phyloP scores from a whole-genome alignment of 305 asterid genomes.

The Fraxinus paxiana region DNA sequence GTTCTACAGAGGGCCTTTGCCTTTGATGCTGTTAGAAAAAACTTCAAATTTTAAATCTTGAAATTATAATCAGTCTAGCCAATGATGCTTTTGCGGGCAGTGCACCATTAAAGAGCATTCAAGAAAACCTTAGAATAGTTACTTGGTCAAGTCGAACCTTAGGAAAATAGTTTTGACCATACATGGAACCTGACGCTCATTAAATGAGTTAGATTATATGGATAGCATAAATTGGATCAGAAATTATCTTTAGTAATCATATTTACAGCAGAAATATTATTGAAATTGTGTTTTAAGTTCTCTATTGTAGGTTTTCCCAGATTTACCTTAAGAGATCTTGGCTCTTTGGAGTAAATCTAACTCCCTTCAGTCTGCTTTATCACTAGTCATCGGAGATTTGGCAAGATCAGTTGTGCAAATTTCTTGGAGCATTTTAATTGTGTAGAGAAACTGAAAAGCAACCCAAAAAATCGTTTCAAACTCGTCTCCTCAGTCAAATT shows the following conservation, averaged over 20 bases:
- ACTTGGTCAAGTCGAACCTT: neutral
- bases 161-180: neutral
- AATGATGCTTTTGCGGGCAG: neutral
- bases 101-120: neutral
- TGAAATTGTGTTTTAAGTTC: neutral
- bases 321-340: neutral
- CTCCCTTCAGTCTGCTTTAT: neutral
- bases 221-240: neutral
- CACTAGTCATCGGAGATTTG: neutral
- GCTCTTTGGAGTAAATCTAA: neutral
- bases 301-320: neutral
- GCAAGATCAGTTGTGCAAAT: neutral
- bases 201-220: neutral
- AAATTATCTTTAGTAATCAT: neutral
- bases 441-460: neutral
- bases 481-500: neutral
- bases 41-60: neutral
- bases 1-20: neutral
- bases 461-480: neutral
- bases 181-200: neutral
- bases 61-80: neutral
- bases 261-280: neutral
- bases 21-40: neutral
- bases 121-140: neutral
- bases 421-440: neutral